A percentile compares a stretch with the other conserved stretches of the same genome.
Evolutionary conservation across 768 basidiomycete species (phyloP).

Genomic region (Leccinum pellstonianum): DNA sequence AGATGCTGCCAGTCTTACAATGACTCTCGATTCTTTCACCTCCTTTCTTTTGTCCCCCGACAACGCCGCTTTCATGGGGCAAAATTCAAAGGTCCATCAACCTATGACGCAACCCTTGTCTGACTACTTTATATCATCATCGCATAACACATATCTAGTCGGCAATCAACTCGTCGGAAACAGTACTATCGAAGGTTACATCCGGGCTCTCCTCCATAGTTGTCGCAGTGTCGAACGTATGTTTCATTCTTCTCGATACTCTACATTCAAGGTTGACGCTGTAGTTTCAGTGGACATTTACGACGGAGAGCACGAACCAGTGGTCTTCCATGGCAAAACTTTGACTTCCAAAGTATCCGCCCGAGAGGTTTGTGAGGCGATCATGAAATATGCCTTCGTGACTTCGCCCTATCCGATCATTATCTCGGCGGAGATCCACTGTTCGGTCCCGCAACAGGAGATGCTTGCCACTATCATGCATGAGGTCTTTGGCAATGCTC

Average conservation of each 20-base stretch:
- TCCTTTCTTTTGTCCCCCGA: slow-evolving; percentile 79
- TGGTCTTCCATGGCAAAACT: slow-evolving; percentile 88
- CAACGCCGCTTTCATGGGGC: slow-evolving; percentile 60
- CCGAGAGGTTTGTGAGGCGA: slow-evolving; percentile 78
- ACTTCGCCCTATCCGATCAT: slow-evolving; percentile 90
- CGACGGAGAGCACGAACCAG: slow-evolving; percentile 81
- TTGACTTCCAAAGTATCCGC: slow-evolving; percentile 81
- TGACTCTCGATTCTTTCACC: slow-evolving; percentile 65
- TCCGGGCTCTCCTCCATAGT: slow-evolving; percentile 82
- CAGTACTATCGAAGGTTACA: slow-evolving; percentile 90
- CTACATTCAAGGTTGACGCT: not conserved
- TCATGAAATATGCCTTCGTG: slow-evolving; percentile 87
- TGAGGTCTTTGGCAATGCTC: slow-evolving; percentile 53
- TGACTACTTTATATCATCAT: slow-evolving; percentile 87
- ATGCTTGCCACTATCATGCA: slow-evolving; percentile 73
- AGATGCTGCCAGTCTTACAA: slow-evolving; percentile 16
- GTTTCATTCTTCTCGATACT: slow-evolving; percentile 29
- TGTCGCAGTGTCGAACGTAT: slow-evolving; percentile 93
- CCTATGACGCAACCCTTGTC: slow-evolving; percentile 88
- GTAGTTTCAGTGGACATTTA: slow-evolving; percentile 76
- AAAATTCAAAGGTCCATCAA: slow-evolving; percentile 57
- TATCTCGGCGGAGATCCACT: slow-evolving; percentile 92
- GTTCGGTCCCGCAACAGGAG: slow-evolving; percentile 75
- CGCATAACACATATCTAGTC: slow-evolving; percentile 91
- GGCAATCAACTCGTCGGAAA: slow-evolving; percentile 86